Percentiles rank a stretch among this genome's conserved stretches.
These are phyloP conservation scores for Drechslerella dactyloides DNA, from an alignment of 2,329 filamentous ascomycete species.

Conservation along the genomic window DNA sequence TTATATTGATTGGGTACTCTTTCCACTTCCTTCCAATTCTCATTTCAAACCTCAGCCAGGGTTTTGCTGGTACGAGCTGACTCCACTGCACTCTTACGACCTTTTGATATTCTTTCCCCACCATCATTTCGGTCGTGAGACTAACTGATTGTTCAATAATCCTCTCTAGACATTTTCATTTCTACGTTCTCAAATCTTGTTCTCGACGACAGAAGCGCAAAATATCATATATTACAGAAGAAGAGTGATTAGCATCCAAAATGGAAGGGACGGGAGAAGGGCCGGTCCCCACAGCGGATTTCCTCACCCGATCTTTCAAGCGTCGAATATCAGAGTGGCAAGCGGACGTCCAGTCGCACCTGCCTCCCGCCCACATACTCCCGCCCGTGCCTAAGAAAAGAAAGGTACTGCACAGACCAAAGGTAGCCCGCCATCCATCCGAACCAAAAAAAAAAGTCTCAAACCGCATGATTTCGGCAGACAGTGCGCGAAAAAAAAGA, in stretches of 20 bases:
- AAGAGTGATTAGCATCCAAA: not conserved
- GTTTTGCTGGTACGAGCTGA: conserved; percentile 13
- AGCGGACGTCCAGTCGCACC: conserved; percentile 44
- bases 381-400: conserved; percentile 48
- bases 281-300: conserved; percentile 40
- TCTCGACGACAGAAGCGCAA: conserved; percentile 8
- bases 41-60: not conserved
- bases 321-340: conserved; percentile 50
- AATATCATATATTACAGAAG: conserved; percentile 7
- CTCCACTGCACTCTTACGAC: conserved; percentile 1
- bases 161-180: not conserved
- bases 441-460: conserved; percentile 12
- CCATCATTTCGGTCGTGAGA: conserved; percentile 22
- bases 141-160: conserved; percentile 10
- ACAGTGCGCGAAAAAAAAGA: conserved; percentile 31
- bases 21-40: not conserved
- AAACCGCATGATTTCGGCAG: conserved; percentile 17
- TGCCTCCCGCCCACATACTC: conserved; percentile 26
- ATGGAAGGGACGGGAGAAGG: conserved; percentile 38
- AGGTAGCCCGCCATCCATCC: conserved; percentile 29
- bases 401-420: conserved; percentile 51
- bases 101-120: conserved; percentile 17
- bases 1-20: not conserved
- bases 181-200: conserved; percentile 13
- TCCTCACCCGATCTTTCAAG: conserved; percentile 48